Evolutionary conservation across 2,329 filamentous ascomycete genomes (phyloP), one percentile per base, ranked within the genome.

Genomic region (Xylaria sp.): DNA sequence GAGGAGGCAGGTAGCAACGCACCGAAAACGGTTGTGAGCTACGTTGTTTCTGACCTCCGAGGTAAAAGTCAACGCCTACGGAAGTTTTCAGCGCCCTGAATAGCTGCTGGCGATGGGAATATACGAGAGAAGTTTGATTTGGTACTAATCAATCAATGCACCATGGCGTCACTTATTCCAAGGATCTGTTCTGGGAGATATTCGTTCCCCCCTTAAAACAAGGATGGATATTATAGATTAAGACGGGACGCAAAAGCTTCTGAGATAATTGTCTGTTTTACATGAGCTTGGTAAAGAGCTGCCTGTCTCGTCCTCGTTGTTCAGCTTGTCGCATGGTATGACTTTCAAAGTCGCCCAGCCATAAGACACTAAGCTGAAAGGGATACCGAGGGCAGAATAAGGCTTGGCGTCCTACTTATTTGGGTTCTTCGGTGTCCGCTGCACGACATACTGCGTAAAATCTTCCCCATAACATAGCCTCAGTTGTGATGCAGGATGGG

Each of bases 381-480:
- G 58, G 71, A 74, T 74, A 78, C 76, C 76, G 76, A 78, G 67
- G 63, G 66, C 59, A 60, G 59, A 56, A 56, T 63, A 52, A 68
- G 67, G 56, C 68, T 60, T 58, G 15, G 67, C 72, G 64, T 72
- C 74, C 73, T 56, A 46, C 74, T 63, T 46, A 15, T 72, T 72
- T 53, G 46, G 70, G 68, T 36, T 41, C 70, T 36, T 76, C 75
- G 75, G 76, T 74, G 52, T 74, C 60, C 28, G 43, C 53, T 48
- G 25, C 46, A 36, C 5, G 8, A 50, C 18, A 34, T 34, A 34
- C 32, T 34, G 32, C 36, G 13, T 13, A 63, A 18, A 25, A 10
- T 36, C 32, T 30, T 12, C 10, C 39, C 32, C 15, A 34, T 46
- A 12, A 32, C 53, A 61, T 46, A 60, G 53, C 59, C 66, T 45